Evolutionary conservation across 192 early-diverging fungal genomes (phyloP).

Genomic region (Gryganskiella cystojenkinii): DNA sequence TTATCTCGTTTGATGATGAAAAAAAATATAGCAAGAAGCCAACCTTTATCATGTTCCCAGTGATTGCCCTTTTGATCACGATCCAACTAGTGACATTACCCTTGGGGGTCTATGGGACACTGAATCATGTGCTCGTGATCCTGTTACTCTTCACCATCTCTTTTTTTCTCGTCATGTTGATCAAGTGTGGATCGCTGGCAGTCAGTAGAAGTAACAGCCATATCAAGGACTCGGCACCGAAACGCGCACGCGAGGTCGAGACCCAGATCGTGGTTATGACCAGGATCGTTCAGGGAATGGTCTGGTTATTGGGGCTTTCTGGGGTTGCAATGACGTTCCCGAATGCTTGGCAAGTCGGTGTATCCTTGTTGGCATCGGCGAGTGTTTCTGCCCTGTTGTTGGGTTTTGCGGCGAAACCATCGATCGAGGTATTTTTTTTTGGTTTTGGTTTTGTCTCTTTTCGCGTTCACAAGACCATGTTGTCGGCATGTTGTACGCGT

Average conservation of each 20-base stretch:
- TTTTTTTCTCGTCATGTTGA: constrained; percentile 39
- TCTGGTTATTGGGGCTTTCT: constrained; percentile 39
- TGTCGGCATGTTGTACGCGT: no score
- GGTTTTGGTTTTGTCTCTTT: no score
- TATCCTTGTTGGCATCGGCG: constrained; percentile 51
- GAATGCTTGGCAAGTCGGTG: constrained; percentile 53
- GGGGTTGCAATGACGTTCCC: constrained; percentile 56
- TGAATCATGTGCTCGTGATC: constrained; percentile 49
- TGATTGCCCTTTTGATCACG: constrained; percentile 36
- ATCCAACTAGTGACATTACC: constrained; percentile 44
- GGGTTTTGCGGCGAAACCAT: constrained; percentile 54
- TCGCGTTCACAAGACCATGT: no score
- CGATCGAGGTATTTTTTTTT: constrained; percentile 43
- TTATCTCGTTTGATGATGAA: background rate
- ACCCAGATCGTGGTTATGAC: constrained; percentile 56
- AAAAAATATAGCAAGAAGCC: constrained; percentile 31
- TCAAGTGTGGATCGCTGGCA: constrained; percentile 45
- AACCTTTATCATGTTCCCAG: constrained; percentile 52
- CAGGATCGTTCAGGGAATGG: constrained; percentile 47
- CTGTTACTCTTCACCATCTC: constrained; percentile 41
- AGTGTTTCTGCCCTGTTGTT: constrained; percentile 53
- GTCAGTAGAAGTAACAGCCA: constrained; percentile 28
- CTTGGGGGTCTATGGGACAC: constrained; percentile 15
- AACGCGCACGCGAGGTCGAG: constrained; percentile 36
- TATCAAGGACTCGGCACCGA: constrained; percentile 25